These are phyloP conservation scores for Platismatia glauca DNA, from an alignment of 495 filamentous ascomycete species.

Conservation along the genomic window DNA sequence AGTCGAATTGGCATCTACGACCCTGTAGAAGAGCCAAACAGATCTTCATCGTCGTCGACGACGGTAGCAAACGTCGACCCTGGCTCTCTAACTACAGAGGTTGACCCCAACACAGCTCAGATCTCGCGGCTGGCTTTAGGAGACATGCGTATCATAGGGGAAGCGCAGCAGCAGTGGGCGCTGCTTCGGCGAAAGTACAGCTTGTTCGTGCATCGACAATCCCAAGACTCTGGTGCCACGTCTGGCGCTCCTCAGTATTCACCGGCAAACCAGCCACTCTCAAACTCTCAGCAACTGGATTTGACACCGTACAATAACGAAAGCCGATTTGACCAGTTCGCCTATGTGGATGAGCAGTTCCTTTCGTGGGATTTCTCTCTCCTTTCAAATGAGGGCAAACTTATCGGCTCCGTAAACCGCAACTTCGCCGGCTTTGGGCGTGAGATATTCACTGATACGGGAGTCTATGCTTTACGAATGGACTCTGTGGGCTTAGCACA, in stretches of 20 bases:
- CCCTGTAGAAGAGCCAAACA: constrained; percentile 35
- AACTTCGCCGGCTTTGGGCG: constrained; percentile 61
- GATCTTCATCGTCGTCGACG: constrained; percentile 32
- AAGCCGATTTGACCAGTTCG: constrained; percentile 53
- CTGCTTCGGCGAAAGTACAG: constrained; percentile 60
- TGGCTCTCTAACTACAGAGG: constrained; percentile 33
- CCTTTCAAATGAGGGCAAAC: constrained; percentile 34
- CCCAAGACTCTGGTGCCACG: constrained; percentile 23
- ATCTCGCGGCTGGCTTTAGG: constrained; percentile 44
- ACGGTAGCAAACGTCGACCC: constrained; percentile 36
- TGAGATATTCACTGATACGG: constrained; percentile 64
- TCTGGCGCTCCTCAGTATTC: constrained; percentile 28
- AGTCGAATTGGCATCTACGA: constrained; percentile 58
- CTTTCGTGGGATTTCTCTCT: constrained; percentile 53
- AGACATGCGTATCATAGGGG: constrained; percentile 58
- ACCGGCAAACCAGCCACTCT: constrained; percentile 39
- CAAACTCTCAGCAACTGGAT: constrained; percentile 42
- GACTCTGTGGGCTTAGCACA: constrained; percentile 46
- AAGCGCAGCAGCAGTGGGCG: constrained; percentile 62
- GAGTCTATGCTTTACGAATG: constrained; percentile 62
- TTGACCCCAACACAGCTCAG: constrained; percentile 36
- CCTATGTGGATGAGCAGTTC: constrained; percentile 49
- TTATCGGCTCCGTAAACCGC: constrained; percentile 57
- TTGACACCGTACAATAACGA: constrained; percentile 29
- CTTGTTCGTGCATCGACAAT: constrained; percentile 46